Evolutionary conservation across 768 basidiomycete species (phyloP).

Genomic region (Wakefieldia striispora): DNA sequence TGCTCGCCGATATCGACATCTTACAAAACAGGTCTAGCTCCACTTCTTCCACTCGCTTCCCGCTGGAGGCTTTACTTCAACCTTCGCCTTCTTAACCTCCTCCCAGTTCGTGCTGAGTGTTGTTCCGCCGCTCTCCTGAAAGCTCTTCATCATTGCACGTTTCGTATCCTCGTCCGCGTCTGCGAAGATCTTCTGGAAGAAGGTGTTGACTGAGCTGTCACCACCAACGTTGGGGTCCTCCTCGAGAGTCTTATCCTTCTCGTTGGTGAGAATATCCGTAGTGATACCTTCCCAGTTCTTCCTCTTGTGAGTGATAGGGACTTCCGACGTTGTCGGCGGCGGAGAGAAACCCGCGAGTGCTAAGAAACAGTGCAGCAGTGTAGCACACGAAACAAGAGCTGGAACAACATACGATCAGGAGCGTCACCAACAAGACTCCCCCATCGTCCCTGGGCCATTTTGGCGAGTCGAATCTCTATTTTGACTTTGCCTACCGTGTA

Average conservation of each 20-base stretch:
- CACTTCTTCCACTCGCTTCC: slow-evolving; percentile 86
- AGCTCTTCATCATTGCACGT: slow-evolving; percentile 98
- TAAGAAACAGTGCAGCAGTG: slow-evolving; percentile 1
- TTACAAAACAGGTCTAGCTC: slow-evolving; percentile 38
- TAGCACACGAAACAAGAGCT: not conserved
- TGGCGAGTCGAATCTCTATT: slow-evolving; percentile 78
- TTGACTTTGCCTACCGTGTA: slow-evolving; percentile 82
- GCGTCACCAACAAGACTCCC: slow-evolving; percentile 68
- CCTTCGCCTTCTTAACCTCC: slow-evolving; percentile 68
- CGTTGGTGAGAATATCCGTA: slow-evolving; percentile 57
- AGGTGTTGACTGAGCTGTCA: slow-evolving; percentile 78
- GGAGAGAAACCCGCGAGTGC: slow-evolving; percentile 27
- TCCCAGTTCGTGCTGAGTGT: slow-evolving; percentile 96
- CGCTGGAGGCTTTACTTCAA: slow-evolving; percentile 79
- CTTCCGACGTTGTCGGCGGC: slow-evolving; percentile 22
- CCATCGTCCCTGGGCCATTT: slow-evolving; percentile 72
- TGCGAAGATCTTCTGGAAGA: slow-evolving; percentile 89
- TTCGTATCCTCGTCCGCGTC: slow-evolving; percentile 91
- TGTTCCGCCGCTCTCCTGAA: slow-evolving; percentile 91
- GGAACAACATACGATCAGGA: slow-evolving; percentile 60
- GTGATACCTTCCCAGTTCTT: slow-evolving; percentile 95
- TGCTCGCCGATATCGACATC: too few relatives aligned
- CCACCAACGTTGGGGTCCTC: slow-evolving; percentile 91
- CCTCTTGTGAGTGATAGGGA: slow-evolving; percentile 38
- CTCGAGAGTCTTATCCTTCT: slow-evolving; percentile 65